Conservation (phyloP, 2,329 filamentous ascomycete species). For the Sporothrix variecibatus region DNA sequence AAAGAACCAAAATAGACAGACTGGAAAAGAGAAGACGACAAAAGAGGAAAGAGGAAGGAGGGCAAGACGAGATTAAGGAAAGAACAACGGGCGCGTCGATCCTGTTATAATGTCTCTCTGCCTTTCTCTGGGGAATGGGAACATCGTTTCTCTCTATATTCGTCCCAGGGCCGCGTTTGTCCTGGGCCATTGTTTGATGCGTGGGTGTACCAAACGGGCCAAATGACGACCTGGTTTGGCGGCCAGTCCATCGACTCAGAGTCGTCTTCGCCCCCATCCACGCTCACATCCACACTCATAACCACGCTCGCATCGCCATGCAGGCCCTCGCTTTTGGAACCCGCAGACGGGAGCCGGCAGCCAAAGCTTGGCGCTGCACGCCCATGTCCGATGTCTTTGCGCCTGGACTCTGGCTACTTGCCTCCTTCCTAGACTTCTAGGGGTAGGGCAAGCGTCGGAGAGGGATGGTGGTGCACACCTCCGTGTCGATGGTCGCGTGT, state of each 20-base stretch:
- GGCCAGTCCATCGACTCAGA: conserved; percentile 6
- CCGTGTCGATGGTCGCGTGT: conserved; percentile 22
- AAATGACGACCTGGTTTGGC: conserved; percentile 6
- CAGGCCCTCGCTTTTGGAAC: conserved; percentile 9
- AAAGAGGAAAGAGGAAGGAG: conserved; percentile 13
- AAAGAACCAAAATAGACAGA: background rate
- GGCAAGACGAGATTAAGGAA: conserved; percentile 7
- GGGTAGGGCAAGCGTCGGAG: background rate
- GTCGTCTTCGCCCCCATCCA: background rate
- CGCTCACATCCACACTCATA: background rate
- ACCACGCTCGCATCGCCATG: background rate
- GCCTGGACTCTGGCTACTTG: background rate
- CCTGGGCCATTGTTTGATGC: conserved; percentile 17
- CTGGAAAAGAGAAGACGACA: background rate
- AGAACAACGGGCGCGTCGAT: conserved; percentile 8
- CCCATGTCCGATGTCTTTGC: background rate
- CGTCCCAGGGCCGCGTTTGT: background rate
- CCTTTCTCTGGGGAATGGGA: background rate
- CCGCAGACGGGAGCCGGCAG: conserved; percentile 24
- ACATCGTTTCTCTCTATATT: background rate
- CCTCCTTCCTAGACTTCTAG: conserved; percentile 14
- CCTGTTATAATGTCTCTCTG: conserved; percentile 19
- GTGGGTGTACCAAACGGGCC: conserved; percentile 1
- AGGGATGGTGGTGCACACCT: background rate
- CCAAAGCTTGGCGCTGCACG: conserved; percentile 25